These are phyloP conservation scores for Moesziomyces antarcticus DNA, from an alignment of 1,284 basidiomycete species.

Conservation along the genomic window DNA sequence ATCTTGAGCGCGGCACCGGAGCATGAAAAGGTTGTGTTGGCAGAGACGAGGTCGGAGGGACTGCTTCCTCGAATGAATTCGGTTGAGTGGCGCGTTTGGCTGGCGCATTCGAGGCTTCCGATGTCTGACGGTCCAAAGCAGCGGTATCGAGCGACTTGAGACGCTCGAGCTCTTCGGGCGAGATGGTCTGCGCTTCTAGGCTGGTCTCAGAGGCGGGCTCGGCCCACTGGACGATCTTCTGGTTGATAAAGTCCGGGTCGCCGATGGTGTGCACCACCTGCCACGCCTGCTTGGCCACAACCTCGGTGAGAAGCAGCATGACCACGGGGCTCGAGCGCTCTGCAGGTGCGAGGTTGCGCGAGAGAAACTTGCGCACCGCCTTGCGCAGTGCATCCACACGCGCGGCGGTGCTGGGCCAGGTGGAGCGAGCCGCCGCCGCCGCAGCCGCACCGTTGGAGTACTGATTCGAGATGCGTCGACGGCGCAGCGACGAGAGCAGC, in stretches of 20 bases:
- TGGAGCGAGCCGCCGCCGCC: slow-evolving; percentile 20
- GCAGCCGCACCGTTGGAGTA: not conserved
- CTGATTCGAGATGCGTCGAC: slow-evolving; percentile 23
- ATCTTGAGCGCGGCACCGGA: not conserved
- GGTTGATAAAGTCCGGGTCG: slow-evolving; percentile 61
- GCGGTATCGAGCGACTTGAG: slow-evolving; percentile 33
- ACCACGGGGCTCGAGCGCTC: slow-evolving; percentile 51
- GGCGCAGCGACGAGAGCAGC: slow-evolving; percentile 49
- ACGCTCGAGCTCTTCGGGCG: slow-evolving; percentile 37
- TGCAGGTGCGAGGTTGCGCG: slow-evolving; percentile 39
- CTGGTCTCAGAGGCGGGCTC: slow-evolving; percentile 49
- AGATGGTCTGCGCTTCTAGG: slow-evolving; percentile 38
- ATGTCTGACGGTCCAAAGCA: slow-evolving; percentile 13
- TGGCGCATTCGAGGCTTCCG: slow-evolving; percentile 7
- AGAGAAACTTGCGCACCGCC: slow-evolving; percentile 51
- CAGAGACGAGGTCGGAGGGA: not conserved
- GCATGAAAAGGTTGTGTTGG: not conserved
- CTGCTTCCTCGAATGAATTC: not conserved
- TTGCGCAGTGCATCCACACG: slow-evolving; percentile 52
- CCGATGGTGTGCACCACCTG: slow-evolving; percentile 55
- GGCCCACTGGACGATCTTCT: slow-evolving; percentile 54
- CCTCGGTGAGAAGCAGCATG: slow-evolving; percentile 51
- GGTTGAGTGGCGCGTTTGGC: not conserved
- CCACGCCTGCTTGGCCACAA: slow-evolving; percentile 59
- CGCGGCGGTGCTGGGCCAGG: slow-evolving; percentile 50